Evolutionary conservation across 495 filamentous ascomycete genomes (phyloP).

Genomic region (Chlorociboria aeruginascens): DNA sequence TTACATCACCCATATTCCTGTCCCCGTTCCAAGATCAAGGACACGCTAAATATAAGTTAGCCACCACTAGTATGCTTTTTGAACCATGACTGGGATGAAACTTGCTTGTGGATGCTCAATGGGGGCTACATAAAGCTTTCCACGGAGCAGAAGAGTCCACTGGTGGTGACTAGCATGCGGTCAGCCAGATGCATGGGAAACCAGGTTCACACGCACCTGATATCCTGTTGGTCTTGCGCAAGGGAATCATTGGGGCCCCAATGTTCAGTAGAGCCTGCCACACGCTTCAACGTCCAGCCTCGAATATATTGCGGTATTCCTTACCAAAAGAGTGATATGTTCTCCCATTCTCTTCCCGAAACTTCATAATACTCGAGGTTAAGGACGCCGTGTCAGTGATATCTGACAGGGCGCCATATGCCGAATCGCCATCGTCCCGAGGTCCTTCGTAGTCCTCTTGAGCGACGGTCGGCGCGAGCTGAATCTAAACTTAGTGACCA

Average conservation of each 20-base stretch:
- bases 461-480: no score
- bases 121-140: conserved; percentile 22
- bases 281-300: not conserved
- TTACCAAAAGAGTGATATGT: conserved; percentile 21
- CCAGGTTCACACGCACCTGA: not conserved
- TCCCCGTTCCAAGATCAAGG: conserved; percentile 26
- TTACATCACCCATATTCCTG: conserved; percentile 50
- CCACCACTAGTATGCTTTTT: conserved; percentile 10
- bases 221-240: conserved; percentile 4
- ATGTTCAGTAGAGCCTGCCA: conserved; percentile 5
- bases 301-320: not conserved
- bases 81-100: not conserved
- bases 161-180: conserved; percentile 19
- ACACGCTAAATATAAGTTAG: not conserved
- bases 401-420: not conserved
- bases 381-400: conserved; percentile 12
- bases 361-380: conserved; percentile 20
- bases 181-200: not conserved
- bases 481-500: no score
- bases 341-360: conserved; percentile 21
- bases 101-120: not conserved
- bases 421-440: conserved; percentile 1
- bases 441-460: no score
- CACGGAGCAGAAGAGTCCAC: conserved; percentile 22
- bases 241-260: conserved; percentile 6